Evolutionary conservation across 2,329 filamentous ascomycete genomes (phyloP), one percentile per base, ranked within the genome.

Genomic region (Fusarium nodosum): DNA sequence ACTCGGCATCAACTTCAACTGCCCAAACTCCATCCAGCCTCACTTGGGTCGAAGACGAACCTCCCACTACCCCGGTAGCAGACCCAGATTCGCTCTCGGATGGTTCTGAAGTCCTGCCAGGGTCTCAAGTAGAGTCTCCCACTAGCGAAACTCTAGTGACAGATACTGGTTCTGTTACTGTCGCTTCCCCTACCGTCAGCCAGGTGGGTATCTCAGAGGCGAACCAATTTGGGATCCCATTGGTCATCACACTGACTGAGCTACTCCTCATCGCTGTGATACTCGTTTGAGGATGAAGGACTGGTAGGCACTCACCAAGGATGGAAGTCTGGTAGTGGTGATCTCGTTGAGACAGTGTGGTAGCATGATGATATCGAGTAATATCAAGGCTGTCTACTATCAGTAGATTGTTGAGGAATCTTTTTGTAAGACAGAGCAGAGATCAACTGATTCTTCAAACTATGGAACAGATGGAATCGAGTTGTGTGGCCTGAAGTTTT

Each of bases 121-220:
- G 41, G 7, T 56, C 59, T 28, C 42, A 41, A 20, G 24, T 45
- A 13, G 54, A 24, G 18, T 34, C 44, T 20, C 28, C 24, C 26
- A 28, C 20, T 7, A 55, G 64, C 38, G 66, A 60, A 51, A 65
- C 45, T 52, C 60, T 57, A 55, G 58, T 56, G 44, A 69, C 45
- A 41, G 68, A 75, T 26, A 73, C 60, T 9, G 69, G 69, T 11
- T 16, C 18, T 39, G 10, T 41, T 4, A 54, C 73, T 39, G 61
- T 61, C 53, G 63, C 76, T 26, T 73, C 73, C 1, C 42, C 68
- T 31, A 48, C 60, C 12, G 63, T 77, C 22, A 77, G 71, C 9
- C 72, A 66, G 26, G 73, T 80, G 4, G 66, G 64, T 8, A 64
- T 72, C 7, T 79, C 78, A 5, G 71, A 72, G 45, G 77, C 76